Conservation (phyloP, 331 rosid species). For the Phaseolus coccineus region DNA sequence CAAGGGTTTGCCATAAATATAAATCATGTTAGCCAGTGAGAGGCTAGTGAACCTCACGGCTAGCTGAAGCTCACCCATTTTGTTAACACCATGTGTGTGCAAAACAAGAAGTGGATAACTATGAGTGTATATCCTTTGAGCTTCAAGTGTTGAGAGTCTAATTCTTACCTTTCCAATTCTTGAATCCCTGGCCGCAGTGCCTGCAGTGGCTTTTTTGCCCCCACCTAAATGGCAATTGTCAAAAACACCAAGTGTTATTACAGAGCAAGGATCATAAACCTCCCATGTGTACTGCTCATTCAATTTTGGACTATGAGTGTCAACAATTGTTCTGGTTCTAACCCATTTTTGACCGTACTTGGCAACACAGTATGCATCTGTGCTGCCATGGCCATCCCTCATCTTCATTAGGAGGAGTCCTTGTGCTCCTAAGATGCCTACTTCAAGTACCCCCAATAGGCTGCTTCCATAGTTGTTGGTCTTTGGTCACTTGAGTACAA, state of each 20-base stretch:
- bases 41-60: conserved; percentile 84
- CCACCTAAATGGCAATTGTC: conserved; percentile 84
- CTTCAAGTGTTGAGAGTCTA: conserved; percentile 84
- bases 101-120: conserved; percentile 84
- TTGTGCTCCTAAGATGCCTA: conserved; percentile 84
- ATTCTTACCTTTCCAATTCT: conserved; percentile 89
- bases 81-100: conserved; percentile 82
- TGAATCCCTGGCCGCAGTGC: conserved; percentile 61
- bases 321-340: conserved; percentile 82
- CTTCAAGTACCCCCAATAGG: conserved; percentile 84
- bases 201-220: conserved; percentile 52
- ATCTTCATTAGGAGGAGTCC: conserved; percentile 94
- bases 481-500: conserved; percentile 83
- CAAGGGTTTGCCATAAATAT: conserved; percentile 83
- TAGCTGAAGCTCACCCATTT: conserved; percentile 91
- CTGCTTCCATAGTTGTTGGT: conserved; percentile 90
- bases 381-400: conserved; percentile 74
- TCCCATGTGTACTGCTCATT: conserved; percentile 98
- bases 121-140: conserved; percentile 70
- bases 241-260: conserved; percentile 81
- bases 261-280: conserved; percentile 92
- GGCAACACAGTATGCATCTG: conserved; percentile 86
- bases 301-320: conserved; percentile 82
- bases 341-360: conserved; percentile 96
- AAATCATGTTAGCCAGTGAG: conserved; percentile 72